phyloP scores from a whole-genome alignment of 2,329 filamentous ascomycete genomes.

The Atkinsonella texensis region DNA sequence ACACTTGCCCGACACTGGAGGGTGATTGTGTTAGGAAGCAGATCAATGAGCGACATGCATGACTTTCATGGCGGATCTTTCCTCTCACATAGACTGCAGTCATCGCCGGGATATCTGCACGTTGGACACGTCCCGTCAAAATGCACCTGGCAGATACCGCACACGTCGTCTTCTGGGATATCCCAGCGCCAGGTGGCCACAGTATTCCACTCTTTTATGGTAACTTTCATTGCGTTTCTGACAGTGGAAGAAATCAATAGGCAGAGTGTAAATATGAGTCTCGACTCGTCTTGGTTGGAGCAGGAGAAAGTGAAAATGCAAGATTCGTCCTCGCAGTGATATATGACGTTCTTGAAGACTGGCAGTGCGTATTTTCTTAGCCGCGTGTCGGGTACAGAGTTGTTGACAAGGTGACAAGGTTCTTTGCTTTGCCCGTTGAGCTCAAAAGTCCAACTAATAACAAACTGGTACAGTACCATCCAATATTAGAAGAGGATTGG shows the following conservation, averaged over 20 bases:
- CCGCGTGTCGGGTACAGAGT: not conserved
- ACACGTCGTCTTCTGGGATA: slow-evolving; percentile 93
- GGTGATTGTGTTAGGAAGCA: not conserved
- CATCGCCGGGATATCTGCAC: slow-evolving; percentile 95
- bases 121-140: slow-evolving; percentile 97
- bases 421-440: not conserved
- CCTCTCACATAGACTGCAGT: slow-evolving; percentile 73
- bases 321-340: no score
- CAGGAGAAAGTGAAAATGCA: no score
- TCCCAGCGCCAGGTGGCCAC: slow-evolving; percentile 98
- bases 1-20: slow-evolving; percentile 82
- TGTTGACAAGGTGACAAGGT: not conserved
- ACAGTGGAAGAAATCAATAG: no score
- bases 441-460: not conserved
- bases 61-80: not conserved
- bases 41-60: not conserved
- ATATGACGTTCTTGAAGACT: no score
- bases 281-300: no score
- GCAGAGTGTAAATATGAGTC: no score
- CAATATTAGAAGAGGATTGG: no score
- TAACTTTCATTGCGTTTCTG: slow-evolving; percentile 67
- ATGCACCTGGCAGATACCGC: slow-evolving; percentile 94
- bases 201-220: slow-evolving; percentile 82
- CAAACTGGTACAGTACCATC: no score
- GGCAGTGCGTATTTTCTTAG: not conserved